Percentiles rank a stretch among this genome's conserved stretches.
These are phyloP conservation scores for Botryotinia globosa DNA, from an alignment of 2,329 filamentous ascomycete genomes.

Conservation along the genomic window DNA sequence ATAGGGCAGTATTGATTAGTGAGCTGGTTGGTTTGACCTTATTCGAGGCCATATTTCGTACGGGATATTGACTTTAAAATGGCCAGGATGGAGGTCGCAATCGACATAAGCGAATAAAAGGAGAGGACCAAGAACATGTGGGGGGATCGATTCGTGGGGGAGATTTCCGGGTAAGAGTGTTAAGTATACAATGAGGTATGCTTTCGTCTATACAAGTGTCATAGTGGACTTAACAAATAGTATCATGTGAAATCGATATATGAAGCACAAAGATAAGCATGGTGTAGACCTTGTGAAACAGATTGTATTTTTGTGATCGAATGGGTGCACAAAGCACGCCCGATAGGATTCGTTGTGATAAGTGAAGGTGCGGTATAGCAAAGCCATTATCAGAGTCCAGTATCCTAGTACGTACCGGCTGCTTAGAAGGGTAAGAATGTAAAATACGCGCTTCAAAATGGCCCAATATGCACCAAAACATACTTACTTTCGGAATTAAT, in stretches of 20 bases:
- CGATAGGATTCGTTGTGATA: neutral
- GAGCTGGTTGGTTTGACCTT: neutral
- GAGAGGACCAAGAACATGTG: neutral
- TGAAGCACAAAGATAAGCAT: neutral
- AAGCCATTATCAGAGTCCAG: neutral
- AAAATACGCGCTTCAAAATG: neutral
- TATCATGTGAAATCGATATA: neutral
- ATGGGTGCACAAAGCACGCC: neutral
- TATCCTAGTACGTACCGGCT: neutral
- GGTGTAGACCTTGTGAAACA: neutral
- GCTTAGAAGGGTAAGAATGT: neutral
- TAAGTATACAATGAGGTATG: too few relatives aligned
- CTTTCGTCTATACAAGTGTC: neutral
- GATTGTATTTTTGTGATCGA: neutral
- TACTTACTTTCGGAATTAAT: neutral
- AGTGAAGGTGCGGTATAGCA: neutral
- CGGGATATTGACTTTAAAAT: too few relatives aligned
- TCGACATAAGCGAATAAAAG: conserved; percentile 8
- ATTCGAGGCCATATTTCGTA: neutral
- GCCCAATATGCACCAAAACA: neutral
- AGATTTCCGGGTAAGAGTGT: neutral
- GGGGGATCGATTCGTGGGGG: neutral
- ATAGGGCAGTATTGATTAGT: neutral
- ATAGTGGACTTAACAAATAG: neutral
- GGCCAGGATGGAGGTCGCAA: neutral